Percentiles rank a stretch among this genome's conserved stretches.
Evolutionary conservation across 2,329 filamentous ascomycete genomes (phyloP).

Genomic region (Fonsecaea pugnacius): DNA sequence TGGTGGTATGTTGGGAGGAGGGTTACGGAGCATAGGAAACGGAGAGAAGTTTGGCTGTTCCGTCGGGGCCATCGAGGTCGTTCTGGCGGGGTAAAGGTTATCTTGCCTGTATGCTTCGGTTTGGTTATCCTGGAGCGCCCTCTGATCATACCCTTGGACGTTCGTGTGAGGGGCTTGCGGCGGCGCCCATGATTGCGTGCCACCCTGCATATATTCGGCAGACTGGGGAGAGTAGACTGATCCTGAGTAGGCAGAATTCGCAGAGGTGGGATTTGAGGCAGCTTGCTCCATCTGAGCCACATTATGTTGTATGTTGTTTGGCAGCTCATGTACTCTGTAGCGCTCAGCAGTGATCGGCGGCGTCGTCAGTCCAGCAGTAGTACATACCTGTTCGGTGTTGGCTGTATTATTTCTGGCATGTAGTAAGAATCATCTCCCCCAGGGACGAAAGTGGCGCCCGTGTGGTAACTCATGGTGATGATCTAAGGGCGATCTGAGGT

Average conservation of each 20-base stretch:
- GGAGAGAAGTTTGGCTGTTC: conserved; percentile 82
- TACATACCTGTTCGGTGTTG: conserved; percentile 69
- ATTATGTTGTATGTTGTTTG: conserved; percentile 94
- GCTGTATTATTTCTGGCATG: conserved; percentile 71
- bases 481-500: background rate
- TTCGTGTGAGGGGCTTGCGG: conserved; percentile 39
- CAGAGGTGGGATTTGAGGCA: conserved; percentile 29
- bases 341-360: conserved; percentile 66
- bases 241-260: conserved; percentile 29
- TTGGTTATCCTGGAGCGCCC: conserved; percentile 12
- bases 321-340: conserved; percentile 69
- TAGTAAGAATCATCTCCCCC: conserved; percentile 71
- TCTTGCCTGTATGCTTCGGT: conserved; percentile 35
- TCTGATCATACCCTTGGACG: conserved; percentile 42
- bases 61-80: conserved; percentile 51
- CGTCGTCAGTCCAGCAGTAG: conserved; percentile 52
- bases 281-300: conserved; percentile 82
- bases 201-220: conserved; percentile 19
- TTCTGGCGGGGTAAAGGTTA: conserved; percentile 55
- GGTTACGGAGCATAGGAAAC: conserved; percentile 80
- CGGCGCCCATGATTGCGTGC: conserved; percentile 19
- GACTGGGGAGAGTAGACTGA: conserved; percentile 33
- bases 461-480: conserved; percentile 36
- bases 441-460: conserved; percentile 68
- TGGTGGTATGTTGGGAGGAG: conserved; percentile 84